Evolutionary conservation across 495 filamentous ascomycete species (phyloP).

Genomic region (Penicillium manginii): DNA sequence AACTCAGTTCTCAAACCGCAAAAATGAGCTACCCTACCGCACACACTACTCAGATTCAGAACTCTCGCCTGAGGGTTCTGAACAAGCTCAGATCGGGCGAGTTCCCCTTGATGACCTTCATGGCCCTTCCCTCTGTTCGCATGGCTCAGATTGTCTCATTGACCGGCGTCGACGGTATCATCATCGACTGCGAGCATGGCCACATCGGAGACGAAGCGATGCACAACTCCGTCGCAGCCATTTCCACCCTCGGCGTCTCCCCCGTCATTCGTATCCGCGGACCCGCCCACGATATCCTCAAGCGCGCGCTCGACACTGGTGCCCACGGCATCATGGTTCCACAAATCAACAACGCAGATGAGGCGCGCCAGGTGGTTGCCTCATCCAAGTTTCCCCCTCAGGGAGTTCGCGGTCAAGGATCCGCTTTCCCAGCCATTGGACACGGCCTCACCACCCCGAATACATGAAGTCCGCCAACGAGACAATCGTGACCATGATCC

Average conservation of each 20-base stretch:
- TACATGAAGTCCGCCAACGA: constrained; percentile 40
- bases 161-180: constrained; percentile 43
- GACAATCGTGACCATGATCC: constrained; percentile 37
- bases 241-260: constrained; percentile 65
- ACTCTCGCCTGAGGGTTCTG: constrained; percentile 39
- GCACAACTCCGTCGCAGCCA: constrained; percentile 80
- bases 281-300: constrained; percentile 69
- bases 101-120: constrained; percentile 44
- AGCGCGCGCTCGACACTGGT: constrained; percentile 70
- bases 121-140: constrained; percentile 42
- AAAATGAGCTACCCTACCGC: constrained; percentile 31
- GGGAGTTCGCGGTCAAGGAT: constrained; percentile 56
- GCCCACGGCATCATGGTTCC: constrained; percentile 61
- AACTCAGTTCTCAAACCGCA: background rate
- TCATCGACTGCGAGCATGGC: constrained; percentile 35
- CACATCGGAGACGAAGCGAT: constrained; percentile 66
- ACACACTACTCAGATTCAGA: constrained; percentile 38
- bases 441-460: constrained; percentile 35
- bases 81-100: constrained; percentile 36
- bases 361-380: constrained; percentile 62
- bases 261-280: constrained; percentile 71
- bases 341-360: constrained; percentile 47
- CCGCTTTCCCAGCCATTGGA: constrained; percentile 30
- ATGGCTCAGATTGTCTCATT: constrained; percentile 41
- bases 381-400: constrained; percentile 69